A percentile compares a stretch with the other conserved stretches of the same genome.
Evolutionary conservation across 2,329 filamentous ascomycete genomes (phyloP).

Genomic region (Fonsecaea nubica): DNA sequence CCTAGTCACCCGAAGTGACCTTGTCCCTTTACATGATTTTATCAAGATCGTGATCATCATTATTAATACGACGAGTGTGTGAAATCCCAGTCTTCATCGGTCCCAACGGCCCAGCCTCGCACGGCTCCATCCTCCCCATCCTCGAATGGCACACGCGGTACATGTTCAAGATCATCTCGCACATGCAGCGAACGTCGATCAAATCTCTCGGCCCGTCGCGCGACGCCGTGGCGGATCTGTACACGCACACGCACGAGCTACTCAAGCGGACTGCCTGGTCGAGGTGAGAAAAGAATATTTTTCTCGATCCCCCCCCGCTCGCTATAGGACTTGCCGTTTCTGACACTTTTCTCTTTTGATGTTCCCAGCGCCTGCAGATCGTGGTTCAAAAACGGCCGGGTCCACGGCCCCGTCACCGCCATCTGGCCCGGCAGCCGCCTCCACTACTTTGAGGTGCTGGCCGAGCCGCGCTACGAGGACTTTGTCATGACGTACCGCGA

Average conservation of each 20-base stretch:
- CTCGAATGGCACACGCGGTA: constrained; percentile 38
- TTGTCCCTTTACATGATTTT: neutral
- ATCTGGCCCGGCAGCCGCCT: constrained; percentile 24
- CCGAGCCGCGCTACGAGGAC: constrained; percentile 46
- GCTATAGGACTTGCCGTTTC: too few relatives aligned
- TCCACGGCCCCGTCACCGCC: constrained; percentile 8
- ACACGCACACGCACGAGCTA: constrained; percentile 18
- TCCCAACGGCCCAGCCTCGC: constrained; percentile 38
- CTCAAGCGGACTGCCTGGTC: constrained; percentile 23
- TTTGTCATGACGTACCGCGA: constrained; percentile 45
- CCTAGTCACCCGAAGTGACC: neutral
- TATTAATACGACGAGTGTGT: too few relatives aligned
- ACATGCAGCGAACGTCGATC: constrained; percentile 37
- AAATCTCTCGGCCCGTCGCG: constrained; percentile 14
- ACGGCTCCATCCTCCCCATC: constrained; percentile 40
- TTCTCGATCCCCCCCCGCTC: too few relatives aligned
- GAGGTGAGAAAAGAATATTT: neutral
- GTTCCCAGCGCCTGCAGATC: constrained; percentile 9
- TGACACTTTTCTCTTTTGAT: neutral
- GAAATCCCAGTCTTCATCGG: constrained; percentile 18
- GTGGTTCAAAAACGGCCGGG: constrained; percentile 34
- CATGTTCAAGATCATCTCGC: constrained; percentile 37
- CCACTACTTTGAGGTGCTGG: constrained; percentile 41
- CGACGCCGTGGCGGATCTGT: constrained; percentile 7
- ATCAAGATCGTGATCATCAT: too few relatives aligned